Conservation (phyloP, 2,329 filamentous ascomycete genomes). For the Aspergillus sp. region DNA sequence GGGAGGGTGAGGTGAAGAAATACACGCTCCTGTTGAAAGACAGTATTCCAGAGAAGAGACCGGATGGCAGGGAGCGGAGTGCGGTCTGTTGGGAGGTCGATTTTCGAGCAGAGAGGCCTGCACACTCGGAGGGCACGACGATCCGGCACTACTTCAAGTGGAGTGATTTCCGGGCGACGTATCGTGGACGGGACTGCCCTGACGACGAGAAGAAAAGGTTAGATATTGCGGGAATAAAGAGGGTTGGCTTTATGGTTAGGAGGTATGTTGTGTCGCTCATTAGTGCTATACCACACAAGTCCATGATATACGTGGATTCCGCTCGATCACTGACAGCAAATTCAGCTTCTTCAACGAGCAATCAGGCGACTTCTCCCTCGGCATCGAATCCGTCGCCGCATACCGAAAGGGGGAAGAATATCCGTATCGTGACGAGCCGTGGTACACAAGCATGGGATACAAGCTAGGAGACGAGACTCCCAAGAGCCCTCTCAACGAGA, state of each 20-base stretch:
- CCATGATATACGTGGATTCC: background rate
- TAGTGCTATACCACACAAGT: background rate
- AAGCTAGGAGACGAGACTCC: background rate
- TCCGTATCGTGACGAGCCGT: background rate
- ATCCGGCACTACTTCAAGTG: slow-evolving; percentile 62
- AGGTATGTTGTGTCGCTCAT: slow-evolving; percentile 58
- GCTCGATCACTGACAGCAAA: slow-evolving; percentile 16
- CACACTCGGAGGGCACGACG: slow-evolving; percentile 29
- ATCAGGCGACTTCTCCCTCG: slow-evolving; percentile 68
- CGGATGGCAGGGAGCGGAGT: slow-evolving; percentile 70
- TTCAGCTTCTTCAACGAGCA: slow-evolving; percentile 78
- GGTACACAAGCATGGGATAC: background rate
- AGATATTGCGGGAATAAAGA: slow-evolving; percentile 63
- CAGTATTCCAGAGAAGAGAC: slow-evolving; percentile 59
- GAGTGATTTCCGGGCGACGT: slow-evolving; percentile 70
- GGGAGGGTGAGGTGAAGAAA: slow-evolving; percentile 61
- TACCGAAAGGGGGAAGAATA: slow-evolving; percentile 24
- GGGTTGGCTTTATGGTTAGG: slow-evolving; percentile 78
- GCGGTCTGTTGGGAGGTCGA: slow-evolving; percentile 76
- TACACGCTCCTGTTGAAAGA: slow-evolving; percentile 81
- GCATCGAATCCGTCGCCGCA: slow-evolving; percentile 60
- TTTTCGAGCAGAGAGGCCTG: slow-evolving; percentile 48
- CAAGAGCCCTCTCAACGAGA: background rate
- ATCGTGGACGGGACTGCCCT: slow-evolving; percentile 68
- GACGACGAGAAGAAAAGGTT: slow-evolving; percentile 56